These are phyloP conservation scores for Penicillium oxalicum DNA, from an alignment of 2,329 filamentous ascomycete genomes.

Conservation along the genomic window DNA sequence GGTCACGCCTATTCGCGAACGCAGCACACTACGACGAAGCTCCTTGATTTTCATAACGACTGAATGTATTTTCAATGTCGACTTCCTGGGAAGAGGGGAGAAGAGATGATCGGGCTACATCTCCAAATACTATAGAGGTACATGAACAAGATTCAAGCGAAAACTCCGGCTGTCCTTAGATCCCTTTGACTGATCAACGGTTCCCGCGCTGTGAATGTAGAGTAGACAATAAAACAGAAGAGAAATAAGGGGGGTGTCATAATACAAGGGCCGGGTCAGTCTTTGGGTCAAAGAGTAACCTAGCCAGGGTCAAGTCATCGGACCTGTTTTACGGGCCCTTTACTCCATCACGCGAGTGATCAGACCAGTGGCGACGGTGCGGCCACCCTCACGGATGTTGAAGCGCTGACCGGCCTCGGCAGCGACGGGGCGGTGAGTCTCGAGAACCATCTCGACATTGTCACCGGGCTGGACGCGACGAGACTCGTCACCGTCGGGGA, in stretches of 20 bases:
- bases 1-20: too few species aligned
- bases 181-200: slow-evolving; percentile 27
- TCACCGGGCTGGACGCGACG: slow-evolving; percentile 97
- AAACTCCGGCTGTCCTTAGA: slow-evolving; percentile 30
- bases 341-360: slow-evolving; percentile 64
- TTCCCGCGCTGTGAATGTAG: slow-evolving; percentile 32
- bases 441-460: slow-evolving; percentile 95
- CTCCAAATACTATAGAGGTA: slow-evolving; percentile 30
- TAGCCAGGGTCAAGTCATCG: slow-evolving; percentile 4
- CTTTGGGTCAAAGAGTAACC: slow-evolving; percentile 1
- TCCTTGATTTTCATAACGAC: too few species aligned
- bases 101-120: slow-evolving; percentile 26
- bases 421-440: slow-evolving; percentile 77
- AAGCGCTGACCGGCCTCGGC: slow-evolving; percentile 90
- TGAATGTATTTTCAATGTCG: slow-evolving; percentile 14
- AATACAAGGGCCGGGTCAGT: slow-evolving; percentile 26
- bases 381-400: slow-evolving; percentile 96
- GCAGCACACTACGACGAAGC: too few species aligned
- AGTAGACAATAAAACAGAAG: slow-evolving; percentile 26
- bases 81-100: slow-evolving; percentile 26
- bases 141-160: slow-evolving; percentile 30
- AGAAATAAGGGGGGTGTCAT: slow-evolving; percentile 26
- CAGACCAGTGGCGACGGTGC: slow-evolving; percentile 78
- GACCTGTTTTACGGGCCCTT: slow-evolving; percentile 17
- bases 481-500: slow-evolving; percentile 72